Conservation (phyloP, 208 protist species). For the Trypanosoma vivax region DNA sequence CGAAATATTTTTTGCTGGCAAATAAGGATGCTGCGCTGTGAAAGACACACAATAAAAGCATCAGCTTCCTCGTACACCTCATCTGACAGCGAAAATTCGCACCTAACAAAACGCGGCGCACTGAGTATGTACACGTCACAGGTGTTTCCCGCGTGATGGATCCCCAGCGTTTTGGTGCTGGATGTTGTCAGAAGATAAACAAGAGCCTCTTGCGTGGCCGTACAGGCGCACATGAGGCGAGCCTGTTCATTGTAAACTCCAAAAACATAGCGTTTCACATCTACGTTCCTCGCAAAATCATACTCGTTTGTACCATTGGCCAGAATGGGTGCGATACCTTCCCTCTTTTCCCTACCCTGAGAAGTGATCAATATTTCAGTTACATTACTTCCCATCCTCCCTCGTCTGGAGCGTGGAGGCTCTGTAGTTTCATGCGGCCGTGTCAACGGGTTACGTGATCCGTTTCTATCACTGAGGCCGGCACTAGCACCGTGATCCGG, state of each 20-base stretch:
- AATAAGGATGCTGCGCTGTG: slow-evolving; percentile 7
- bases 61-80: slow-evolving; percentile 4
- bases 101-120: slow-evolving; percentile 5
- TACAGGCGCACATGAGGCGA: not conserved
- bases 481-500: too few species aligned
- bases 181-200: slow-evolving; percentile 1
- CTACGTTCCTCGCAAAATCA: not conserved
- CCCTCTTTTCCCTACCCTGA: too few species aligned
- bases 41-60: slow-evolving; percentile 2
- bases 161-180: not conserved
- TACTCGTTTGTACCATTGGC: not conserved
- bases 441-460: too few species aligned
- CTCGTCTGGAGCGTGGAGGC: too few species aligned
- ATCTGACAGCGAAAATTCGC: not conserved
- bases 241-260: slow-evolving; percentile 14
- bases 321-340: not conserved
- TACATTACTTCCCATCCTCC: too few species aligned
- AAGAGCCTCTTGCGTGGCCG: slow-evolving; percentile 5
- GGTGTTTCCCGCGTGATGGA: not conserved
- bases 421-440: too few species aligned
- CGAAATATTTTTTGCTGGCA: slow-evolving; percentile 10
- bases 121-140: not conserved
- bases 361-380: too few species aligned
- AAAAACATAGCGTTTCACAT: slow-evolving; percentile 13
- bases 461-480: too few species aligned